Base-by-base conservation (phyloP, 129 eudicot species). In the Glebionis coronaria region DNA sequence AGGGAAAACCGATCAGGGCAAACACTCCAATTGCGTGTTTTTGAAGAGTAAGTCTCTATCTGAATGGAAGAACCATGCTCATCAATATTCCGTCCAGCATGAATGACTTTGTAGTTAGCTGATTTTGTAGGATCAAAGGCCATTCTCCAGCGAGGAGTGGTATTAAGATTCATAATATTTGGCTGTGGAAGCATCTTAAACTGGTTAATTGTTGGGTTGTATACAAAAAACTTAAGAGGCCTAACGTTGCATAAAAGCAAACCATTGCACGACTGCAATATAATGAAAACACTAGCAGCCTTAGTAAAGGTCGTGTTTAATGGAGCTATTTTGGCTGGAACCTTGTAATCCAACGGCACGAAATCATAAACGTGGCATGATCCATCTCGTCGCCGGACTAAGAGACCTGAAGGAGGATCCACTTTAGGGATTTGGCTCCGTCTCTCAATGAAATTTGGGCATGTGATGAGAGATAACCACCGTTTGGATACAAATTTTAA, bases 71-170 rank as follows among this genome's bases (percentile, higher is more conserved):
- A 10, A 9, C 8, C 5, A 9, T 0, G 0, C 10, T 7, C 11
- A 16, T 35, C 15, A 2, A 0, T 4, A 3, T 9, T 23, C 2
- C 0, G 9, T 11, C 38, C 38, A 12, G 19, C 9, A 56, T 9
- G 13, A 31, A 56, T 7, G 16, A 56, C 62, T 25, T 12, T 56
- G 16, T 56, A 56, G 16, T 56, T 18, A 3, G 42, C 42, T 56
- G 62, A 56, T 56, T 56, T 56, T 1, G 42, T 23, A 56, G 62
- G 62, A 56, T 25, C 42, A 56, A 56, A 56, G 4, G 40, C 42
- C 35, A 56, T 1, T 21, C 28, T 23, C 40, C 13, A 56, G 5
- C 15, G 1, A 3, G 13, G 5, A 20, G 2, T 3, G 0, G 4
- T 12, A 21, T 21, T 4, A 31, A 13, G 15, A 4, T 9, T 12